Percentiles rank a stretch among this genome's conserved stretches.
Evolutionary conservation across 2,329 filamentous ascomycete genomes (phyloP).

Genomic region (Balansia obtecta): DNA sequence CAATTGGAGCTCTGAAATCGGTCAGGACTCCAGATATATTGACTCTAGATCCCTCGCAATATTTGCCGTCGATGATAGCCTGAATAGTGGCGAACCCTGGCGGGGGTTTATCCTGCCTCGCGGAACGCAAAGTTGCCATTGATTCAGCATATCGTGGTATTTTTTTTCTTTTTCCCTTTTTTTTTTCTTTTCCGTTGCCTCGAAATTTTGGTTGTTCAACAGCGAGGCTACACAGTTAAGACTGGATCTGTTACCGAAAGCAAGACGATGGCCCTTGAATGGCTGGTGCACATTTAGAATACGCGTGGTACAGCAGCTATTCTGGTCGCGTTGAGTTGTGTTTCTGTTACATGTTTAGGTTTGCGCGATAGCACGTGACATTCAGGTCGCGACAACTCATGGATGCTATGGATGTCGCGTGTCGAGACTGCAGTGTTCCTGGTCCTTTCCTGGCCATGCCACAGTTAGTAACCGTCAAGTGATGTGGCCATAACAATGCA

Average conservation of each 20-base stretch:
- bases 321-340: background rate
- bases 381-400: background rate
- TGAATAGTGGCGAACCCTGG: constrained; percentile 19
- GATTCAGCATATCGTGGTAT: background rate
- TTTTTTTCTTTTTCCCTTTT: background rate
- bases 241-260: background rate
- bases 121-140: constrained; percentile 6
- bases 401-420: too few species aligned
- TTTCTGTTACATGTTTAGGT: background rate
- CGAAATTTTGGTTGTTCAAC: background rate
- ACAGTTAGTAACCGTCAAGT: too few species aligned
- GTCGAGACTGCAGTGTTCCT: too few species aligned
- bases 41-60: constrained; percentile 22
- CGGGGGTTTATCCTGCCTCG: constrained; percentile 9
- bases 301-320: background rate
- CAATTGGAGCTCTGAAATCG: constrained; percentile 43
- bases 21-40: constrained; percentile 60
- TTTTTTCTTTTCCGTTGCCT: background rate
- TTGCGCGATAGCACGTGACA: constrained; percentile 4
- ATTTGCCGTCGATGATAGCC: constrained; percentile 29
- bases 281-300: background rate
- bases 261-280: background rate
- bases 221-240: background rate
- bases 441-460: too few species aligned
- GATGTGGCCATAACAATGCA: too few species aligned